Evolutionary conservation across 805 yeast species (phyloP), one percentile per base, ranked within the genome.

Genomic region (Dipodascus geniculatus): DNA sequence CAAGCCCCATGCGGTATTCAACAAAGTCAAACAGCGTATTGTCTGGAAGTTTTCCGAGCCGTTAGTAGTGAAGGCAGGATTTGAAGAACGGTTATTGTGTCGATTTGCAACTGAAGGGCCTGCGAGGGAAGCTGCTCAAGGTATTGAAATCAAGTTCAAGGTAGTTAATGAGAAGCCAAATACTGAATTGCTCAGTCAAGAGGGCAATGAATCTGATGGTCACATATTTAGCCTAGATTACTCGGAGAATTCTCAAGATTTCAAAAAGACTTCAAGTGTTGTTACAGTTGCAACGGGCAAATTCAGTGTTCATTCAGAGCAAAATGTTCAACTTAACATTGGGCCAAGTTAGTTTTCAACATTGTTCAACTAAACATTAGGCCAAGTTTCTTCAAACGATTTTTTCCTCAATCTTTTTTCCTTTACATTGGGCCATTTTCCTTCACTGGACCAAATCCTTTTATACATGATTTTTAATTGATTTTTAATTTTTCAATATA

Each of bases 1-100:
- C 2, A 87, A 86, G 65, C 99, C 99, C 3, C 82, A 85, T 54
- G 98, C 97, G 54, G 80, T 95, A 0, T 91, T 89, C 74, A 87
- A 84, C 68, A 84, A 80, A 63, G 97, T 89, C 52, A 82, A 81
- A 64, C 83, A 81, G 60, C 79, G 97, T 68, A 83, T 93, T 55
- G 83, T 93, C 0, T 90, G 97, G 96, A 79, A 85, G 65, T 80
- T 81, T 60, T 51, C 55, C 20, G 57, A 48, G 51, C 54, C 76
- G 11, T 61, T 77, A 9, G 63, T 60, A 2, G 61, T 80, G 22
- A 60, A 60, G 23, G 67, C 68, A 56, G 66, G 66, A 1, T 63
- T 60, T 19, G 89, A 85, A 59, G 83, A 83, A 61, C 80, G 85
- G 62, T 74, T 90, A 48, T 81, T 91, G 63, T 96, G 95, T 17